Evolutionary conservation across 805 yeast genomes (phyloP), one percentile per base, ranked within the genome.

Genomic region (Barnettozyma wickerhamii): DNA sequence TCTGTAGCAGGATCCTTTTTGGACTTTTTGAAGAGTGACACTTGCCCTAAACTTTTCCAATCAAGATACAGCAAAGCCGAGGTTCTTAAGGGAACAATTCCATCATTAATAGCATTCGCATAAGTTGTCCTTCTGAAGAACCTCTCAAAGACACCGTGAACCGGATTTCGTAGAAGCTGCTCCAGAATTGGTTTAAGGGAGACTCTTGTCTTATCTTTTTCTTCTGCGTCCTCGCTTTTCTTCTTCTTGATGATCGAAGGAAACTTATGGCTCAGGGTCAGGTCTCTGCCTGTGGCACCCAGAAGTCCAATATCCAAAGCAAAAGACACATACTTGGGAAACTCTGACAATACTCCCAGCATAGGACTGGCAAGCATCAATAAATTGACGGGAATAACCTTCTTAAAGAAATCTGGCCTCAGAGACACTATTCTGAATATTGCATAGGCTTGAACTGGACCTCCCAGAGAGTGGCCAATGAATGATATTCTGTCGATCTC

Each of bases 381-480:
- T 53, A 89, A 87, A 58, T 88, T 85, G 15, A 81, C 71, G 0
- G 97, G 96, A 47, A 74, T 69, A 12, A 84, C 68, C 12, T 64
- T 62, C 13, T 74, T 59, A 55, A 91, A 89, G 50, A 89, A 78
- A 52, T 77, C 72, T 0, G 96, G 95, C 45, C 79, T 71, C 43
- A 75, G 58, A 7, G 65, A 58, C 12, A 70, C 41, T 5, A 93
- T 72, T 56, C 88, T 84, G 3, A 91, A 93, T 30, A 93, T 69
- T 1, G 98, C 95, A 71, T 85, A 91, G 0, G 95, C 79, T 64
- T 91, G 97, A 9, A 84, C 84, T 14, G 86, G 75, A 0, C 99
- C 99, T 14, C 99, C 99, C 19, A 93, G 66, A 0, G 98, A 91
- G 62, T 93, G 99, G 2, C 93, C 95, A 17, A 93, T 68, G 53